These are phyloP conservation scores for Melampsora americana DNA, from an alignment of 1,284 basidiomycete species.

Conservation along the genomic window DNA sequence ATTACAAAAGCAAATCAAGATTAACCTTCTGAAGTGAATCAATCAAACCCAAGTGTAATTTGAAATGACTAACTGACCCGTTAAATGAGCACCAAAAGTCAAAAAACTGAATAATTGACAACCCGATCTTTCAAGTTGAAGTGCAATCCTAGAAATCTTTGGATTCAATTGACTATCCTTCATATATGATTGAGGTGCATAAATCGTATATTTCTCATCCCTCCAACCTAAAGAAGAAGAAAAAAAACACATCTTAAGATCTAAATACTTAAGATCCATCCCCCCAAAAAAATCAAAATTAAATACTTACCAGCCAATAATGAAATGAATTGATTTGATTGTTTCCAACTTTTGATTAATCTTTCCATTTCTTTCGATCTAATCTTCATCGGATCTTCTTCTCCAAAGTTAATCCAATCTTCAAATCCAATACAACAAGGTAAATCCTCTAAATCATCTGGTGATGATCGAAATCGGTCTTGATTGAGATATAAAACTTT, in stretches of 20 bases:
- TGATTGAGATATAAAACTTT: slow-evolving; percentile 21
- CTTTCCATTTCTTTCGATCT: slow-evolving; percentile 53
- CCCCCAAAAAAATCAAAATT: background rate
- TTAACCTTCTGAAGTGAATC: no score
- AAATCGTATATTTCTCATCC: slow-evolving; percentile 76
- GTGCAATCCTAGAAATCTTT: slow-evolving; percentile 64
- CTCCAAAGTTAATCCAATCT: slow-evolving; percentile 66
- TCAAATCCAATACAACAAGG: slow-evolving; percentile 56
- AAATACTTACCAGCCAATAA: slow-evolving; percentile 54
- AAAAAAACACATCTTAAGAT: background rate
- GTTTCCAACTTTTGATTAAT: slow-evolving; percentile 53
- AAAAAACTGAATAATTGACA: slow-evolving; percentile 83
- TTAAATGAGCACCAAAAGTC: slow-evolving; percentile 83
- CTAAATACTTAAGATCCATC: no score
- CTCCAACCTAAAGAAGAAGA: slow-evolving; percentile 69
- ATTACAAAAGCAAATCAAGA: background rate
- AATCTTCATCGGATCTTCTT: slow-evolving; percentile 52
- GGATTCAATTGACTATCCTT: no score
- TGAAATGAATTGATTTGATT: slow-evolving; percentile 53
- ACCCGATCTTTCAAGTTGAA: slow-evolving; percentile 83
- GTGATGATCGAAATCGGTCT: background rate
- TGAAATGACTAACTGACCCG: slow-evolving; percentile 46
- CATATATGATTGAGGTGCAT: slow-evolving; percentile 61
- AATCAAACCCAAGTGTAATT: background rate
- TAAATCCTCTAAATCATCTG: no score